Base-by-base conservation (phyloP, 1,284 basidiomycete genomes). In the Mycosarcoma mackinlayi region DNA sequence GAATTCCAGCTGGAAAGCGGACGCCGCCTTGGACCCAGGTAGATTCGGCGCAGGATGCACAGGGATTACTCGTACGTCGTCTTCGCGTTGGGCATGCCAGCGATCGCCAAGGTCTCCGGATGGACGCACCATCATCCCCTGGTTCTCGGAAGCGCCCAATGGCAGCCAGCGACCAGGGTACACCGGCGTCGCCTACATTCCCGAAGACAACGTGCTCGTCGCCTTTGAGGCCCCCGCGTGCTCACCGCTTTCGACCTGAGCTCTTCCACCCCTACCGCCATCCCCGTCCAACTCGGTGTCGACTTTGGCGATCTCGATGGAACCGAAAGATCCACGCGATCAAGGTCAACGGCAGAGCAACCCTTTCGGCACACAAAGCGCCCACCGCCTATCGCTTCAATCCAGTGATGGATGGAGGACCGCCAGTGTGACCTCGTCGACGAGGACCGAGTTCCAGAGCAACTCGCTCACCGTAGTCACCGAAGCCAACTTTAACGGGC, bases 41-140 rank as follows among this genome's bases (percentile, higher is more conserved):
- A 8, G 78, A 63, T n/a, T 72, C 69, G 11, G 73, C 78, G 1
- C 78, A 80, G 56, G 79, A 79, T 57, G 48, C 25, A 14, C 62
- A 73, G 46, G 76, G 79, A 79, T 25, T 79, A 79, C 64, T 77
- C 75, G 33, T 81, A 81, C 61, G 73, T 81, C 21, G 73, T 75
- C 16, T 81, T 81, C 41, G 79, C 76, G 3, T 64, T 81, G 3
- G 79, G 79, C 27, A 71, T 73, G 23, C 78, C 79, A 3, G 79
- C 79, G 2, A 77, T 81, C 33, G 79, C 79, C 39, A 79, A 77
- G 44, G 50, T 81, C 21, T 73, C 65, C 9, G 47, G 71, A 76
- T 40, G 79, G 79, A 5, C 62, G 54, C 24, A 67, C 42, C 14
- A 52, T 79, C 18, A 49, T 37, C 1, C 48, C 78, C 1, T 80